Conservation (phyloP, 768 basidiomycete species). For the Hericium rajendrae region DNA sequence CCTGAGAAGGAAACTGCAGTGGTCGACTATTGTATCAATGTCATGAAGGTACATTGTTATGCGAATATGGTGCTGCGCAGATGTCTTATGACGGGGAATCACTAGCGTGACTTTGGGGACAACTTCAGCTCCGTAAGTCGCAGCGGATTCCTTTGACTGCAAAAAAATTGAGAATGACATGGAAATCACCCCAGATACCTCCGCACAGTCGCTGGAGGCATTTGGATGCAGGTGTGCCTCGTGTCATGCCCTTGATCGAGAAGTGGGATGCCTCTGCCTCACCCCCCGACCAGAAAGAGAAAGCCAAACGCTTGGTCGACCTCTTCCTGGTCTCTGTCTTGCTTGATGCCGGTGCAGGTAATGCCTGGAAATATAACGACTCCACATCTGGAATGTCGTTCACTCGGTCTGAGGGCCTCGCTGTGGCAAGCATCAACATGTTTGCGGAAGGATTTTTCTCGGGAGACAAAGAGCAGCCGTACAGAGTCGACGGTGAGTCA, state of each 20-base stretch:
- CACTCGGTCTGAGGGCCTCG: conserved; percentile 72
- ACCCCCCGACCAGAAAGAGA: conserved; percentile 43
- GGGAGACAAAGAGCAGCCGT: conserved; percentile 45
- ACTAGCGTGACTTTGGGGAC: conserved; percentile 71
- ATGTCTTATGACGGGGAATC: neutral
- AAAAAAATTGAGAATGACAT: neutral
- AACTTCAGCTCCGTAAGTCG: conserved; percentile 50
- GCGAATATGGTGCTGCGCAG: conserved; percentile 9
- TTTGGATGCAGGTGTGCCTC: conserved; percentile 58
- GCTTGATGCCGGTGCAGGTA: conserved; percentile 91
- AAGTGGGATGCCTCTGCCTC: conserved; percentile 40
- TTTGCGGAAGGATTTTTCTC: conserved; percentile 81
- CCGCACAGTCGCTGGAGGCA: conserved; percentile 90
- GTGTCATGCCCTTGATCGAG: conserved; percentile 50
- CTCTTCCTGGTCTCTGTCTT: conserved; percentile 86
- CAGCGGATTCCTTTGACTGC: neutral
- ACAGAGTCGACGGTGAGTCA: conserved; percentile 69
- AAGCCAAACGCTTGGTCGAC: conserved; percentile 71
- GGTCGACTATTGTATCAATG: conserved; percentile 60
- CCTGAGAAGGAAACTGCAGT: conserved; percentile 64
- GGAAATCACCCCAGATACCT: conserved; percentile 44
- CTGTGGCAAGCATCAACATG: conserved; percentile 87
- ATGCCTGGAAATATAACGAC: conserved; percentile 70
- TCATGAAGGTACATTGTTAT: conserved; percentile 49
- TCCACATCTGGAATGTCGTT: conserved; percentile 41